Evolutionary conservation across 371 early-diverging fungal genomes (phyloP), one percentile per base, ranked within the genome.

Genomic region (Actinomortierella ambigua): DNA sequence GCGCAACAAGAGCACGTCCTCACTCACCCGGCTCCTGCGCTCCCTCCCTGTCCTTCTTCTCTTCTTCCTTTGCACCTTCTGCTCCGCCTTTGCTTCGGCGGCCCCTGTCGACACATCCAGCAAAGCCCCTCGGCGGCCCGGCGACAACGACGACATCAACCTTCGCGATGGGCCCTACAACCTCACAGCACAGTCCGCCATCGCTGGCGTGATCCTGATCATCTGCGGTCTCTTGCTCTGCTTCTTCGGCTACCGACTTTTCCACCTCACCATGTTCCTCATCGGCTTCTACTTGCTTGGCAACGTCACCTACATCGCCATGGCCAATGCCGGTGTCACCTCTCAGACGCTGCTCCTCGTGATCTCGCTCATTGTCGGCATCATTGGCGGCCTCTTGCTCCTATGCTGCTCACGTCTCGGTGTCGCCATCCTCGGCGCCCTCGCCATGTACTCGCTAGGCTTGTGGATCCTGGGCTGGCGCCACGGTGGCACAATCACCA

Each of bases 401-500:
- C 60, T 85, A 75, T 79, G 69, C 52, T 78, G 78, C 34, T 79
- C 80, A 17, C 29, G 79, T 5, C 61, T 82, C 29, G 63, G 81
- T 6, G 75, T 90, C 2, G 89, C 89, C 7, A 77, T 82, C 8
- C 69, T 88, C 6, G 90, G 90, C 6, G 90, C 87, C 18, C 63
- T 90, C 43, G 86, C 82, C 0, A 51, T 84, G 41, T 80, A 83
- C 20, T 53, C 86, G 3, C 64, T 83, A 50, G 87, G 83, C 2
- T 54, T 85, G 23, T 87, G 82, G 81, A 80, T 92, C 13, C 79
- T 92, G 43, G 81, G 85, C 5, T 86, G 82, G 81, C 80, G 77
- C 43, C 55, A 77, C 14, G 80, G 79, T 53, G 83, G 89, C 0
- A 39, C 87, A 15, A 85, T 92, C 50, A 66, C 80, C 3, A 73